A percentile compares a stretch with the other conserved stretches of the same genome.
phyloP scores from a whole-genome alignment of 2,329 filamentous ascomycete species.

The Incumbomyces delicatus region DNA sequence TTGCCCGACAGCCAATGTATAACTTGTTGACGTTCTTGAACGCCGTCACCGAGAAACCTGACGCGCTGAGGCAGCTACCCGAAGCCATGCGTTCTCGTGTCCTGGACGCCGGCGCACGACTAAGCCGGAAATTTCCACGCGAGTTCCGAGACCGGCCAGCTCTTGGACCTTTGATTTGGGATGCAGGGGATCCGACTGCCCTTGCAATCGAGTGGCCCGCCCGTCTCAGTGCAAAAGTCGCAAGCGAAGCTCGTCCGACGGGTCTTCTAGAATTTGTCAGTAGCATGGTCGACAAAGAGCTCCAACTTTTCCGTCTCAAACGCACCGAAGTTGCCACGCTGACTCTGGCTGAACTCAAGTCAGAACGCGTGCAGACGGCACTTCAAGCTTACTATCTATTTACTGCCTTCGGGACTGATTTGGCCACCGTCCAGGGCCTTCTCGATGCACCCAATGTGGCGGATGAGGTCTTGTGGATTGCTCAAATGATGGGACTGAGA shows the following conservation, averaged over 20 bases:
- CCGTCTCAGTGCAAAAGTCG: not conserved
- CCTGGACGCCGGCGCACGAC: not conserved
- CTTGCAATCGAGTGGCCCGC: not conserved
- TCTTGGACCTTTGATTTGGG: not conserved
- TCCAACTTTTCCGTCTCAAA: too few relatives aligned
- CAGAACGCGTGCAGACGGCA: too few relatives aligned
- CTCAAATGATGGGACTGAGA: not conserved
- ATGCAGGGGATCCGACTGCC: not conserved
- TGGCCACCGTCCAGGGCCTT: not conserved
- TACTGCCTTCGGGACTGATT: not conserved
- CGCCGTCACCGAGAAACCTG: not conserved
- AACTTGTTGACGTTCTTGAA: conserved; percentile 3
- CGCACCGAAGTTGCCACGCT: too few relatives aligned
- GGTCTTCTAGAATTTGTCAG: not conserved
- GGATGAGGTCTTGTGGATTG: not conserved
- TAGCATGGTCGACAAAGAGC: not conserved
- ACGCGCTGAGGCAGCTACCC: not conserved
- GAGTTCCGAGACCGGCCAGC: not conserved
- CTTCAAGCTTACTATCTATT: not conserved
- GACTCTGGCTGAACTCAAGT: not conserved
- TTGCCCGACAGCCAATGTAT: not conserved
- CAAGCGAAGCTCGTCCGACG: not conserved
- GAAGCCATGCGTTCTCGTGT: not conserved
- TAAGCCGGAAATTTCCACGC: not conserved
- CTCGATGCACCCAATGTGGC: not conserved